These are phyloP conservation scores for Paramecium sexaurelia DNA, from an alignment of 73 alveolate species.

Conservation along the genomic window DNA sequence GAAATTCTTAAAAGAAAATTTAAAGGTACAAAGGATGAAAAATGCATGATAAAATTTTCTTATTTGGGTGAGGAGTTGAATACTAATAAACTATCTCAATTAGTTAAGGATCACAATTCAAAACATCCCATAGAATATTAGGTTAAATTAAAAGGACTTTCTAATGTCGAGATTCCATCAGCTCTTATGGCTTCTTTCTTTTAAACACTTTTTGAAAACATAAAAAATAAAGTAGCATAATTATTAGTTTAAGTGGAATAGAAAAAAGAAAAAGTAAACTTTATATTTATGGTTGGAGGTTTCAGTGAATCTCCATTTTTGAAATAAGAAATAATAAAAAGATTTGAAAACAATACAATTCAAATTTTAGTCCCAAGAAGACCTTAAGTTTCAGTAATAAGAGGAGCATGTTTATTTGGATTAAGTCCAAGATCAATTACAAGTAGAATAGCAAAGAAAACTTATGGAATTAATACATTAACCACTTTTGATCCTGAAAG, in stretches of 20 bases:
- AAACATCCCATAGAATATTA: slow-evolving; percentile 85
- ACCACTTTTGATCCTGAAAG: slow-evolving; percentile 96
- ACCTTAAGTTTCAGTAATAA: slow-evolving; percentile 97
- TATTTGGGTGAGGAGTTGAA: slow-evolving; percentile 95
- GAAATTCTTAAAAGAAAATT: slow-evolving; percentile 96
- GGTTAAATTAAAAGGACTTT: slow-evolving; percentile 91
- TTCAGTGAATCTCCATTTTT: slow-evolving; percentile 97
- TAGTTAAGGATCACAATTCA: slow-evolving; percentile 87
- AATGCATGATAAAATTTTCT: slow-evolving; percentile 90
- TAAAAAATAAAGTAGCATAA: slow-evolving; percentile 90
- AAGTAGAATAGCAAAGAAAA: slow-evolving; percentile 95
- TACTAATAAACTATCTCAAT: slow-evolving; percentile 77
- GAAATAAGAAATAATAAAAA: slow-evolving; percentile 92
- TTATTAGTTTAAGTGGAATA: slow-evolving; percentile 82
- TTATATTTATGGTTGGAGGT: slow-evolving; percentile 99
- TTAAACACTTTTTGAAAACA: slow-evolving; percentile 93
- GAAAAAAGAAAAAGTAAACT: slow-evolving; percentile 88
- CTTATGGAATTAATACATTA: slow-evolving; percentile 97
- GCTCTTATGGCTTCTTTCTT: slow-evolving; percentile 93
- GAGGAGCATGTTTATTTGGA: slow-evolving; percentile 99
- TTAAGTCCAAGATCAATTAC: slow-evolving; percentile 96
- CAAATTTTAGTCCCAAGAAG: slow-evolving; percentile 96
- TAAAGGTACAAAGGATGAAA: slow-evolving; percentile 91
- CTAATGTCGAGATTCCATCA: slow-evolving; percentile 93
- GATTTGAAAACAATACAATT: slow-evolving; percentile 89